Evolutionary conservation across 2,329 filamentous ascomycete species (phyloP), one percentile per base, ranked within the genome.

Genomic region (Paraconiothyrium sp.): DNA sequence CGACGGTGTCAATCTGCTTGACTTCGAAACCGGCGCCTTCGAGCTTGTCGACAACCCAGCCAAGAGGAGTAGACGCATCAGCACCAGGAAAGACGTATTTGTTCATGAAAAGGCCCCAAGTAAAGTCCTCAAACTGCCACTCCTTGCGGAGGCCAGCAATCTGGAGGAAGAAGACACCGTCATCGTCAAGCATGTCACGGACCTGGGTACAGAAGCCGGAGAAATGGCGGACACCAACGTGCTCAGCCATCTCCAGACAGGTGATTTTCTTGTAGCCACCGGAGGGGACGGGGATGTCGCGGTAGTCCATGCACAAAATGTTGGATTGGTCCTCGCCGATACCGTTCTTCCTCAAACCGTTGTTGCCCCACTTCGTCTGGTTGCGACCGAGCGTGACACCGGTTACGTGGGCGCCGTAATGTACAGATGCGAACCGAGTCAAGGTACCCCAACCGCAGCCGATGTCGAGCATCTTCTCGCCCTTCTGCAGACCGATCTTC

Each of bases 91-190:
- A 98, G 79, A 98, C 86, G 82, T 98, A 97, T 85, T 97, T 97
- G 90, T 98, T 98, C 93, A 98, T 97, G 87, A 97, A 98, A 50
- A 98, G 87, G 78, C 95, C 95, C 95, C 95, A 98, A 80, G 94
- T 92, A 55, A 97, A 87, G 82, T 98, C 94, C 85, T 98, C 94
- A 77, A 97, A 98, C 81, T 98, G 95, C 95, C 95, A 98, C 67
- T 87, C 85, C 84, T 96, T 96, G 72, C 95, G 91, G 64, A 99
- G 87, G 82, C 95, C 95, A 72, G 94, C 93, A 72, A 96, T 93
- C 81, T 98, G 95, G 63, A 98, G 86, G 87, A 95, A 97, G 85
- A 98, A 97, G 68, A 93, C 88, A 79, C 95, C 95, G 69, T 98
- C 93, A 69, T 98, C 95, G 65, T 97, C 92, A 58, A 98, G 89